Evolutionary conservation across 2,329 filamentous ascomycete genomes (phyloP).

Genomic region (Aspergillus udagawae): DNA sequence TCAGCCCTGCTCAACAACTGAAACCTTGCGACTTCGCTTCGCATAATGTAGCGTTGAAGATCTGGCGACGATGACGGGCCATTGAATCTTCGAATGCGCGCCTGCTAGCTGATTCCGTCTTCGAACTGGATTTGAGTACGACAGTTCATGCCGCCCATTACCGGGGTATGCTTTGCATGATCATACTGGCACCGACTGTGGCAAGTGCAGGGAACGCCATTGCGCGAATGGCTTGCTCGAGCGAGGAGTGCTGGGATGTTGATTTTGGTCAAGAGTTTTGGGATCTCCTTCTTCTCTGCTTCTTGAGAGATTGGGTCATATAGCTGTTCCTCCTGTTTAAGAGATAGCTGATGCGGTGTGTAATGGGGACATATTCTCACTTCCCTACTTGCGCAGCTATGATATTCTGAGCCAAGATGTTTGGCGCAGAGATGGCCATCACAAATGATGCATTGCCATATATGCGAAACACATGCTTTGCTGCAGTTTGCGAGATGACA

Average conservation of each 20-base stretch:
- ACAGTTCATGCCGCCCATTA: slow-evolving; percentile 47
- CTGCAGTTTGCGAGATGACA: slow-evolving; percentile 32
- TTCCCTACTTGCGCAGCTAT: slow-evolving; percentile 37
- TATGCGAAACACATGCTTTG: slow-evolving; percentile 31
- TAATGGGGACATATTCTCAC: slow-evolving; percentile 19
- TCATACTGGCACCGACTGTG: slow-evolving; percentile 35
- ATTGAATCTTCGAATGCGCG: slow-evolving; percentile 40
- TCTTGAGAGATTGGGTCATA: slow-evolving; percentile 32
- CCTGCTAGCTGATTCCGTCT: slow-evolving; percentile 43
- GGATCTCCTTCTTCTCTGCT: slow-evolving; percentile 36
- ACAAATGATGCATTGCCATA: slow-evolving; percentile 40
- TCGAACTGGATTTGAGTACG: slow-evolving; percentile 43
- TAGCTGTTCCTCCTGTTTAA: slow-evolving; percentile 30
- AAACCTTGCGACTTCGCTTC: slow-evolving; percentile 42
- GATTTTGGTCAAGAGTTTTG: slow-evolving; percentile 32
- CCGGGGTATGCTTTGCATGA: slow-evolving; percentile 27
- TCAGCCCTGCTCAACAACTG: slow-evolving; percentile 35
- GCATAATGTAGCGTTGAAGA: slow-evolving; percentile 29
- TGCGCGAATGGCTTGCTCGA: slow-evolving; percentile 34
- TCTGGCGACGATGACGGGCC: slow-evolving; percentile 36
- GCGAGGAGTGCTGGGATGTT: slow-evolving; percentile 35
- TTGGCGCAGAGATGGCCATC: slow-evolving; percentile 34
- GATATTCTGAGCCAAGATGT: slow-evolving; percentile 30
- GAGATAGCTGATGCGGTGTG: slow-evolving; percentile 6
- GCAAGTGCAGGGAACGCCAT: slow-evolving; percentile 34